Percentiles rank a stretch among this genome's conserved stretches.
Conservation (phyloP, 75 land plant species). For the Pinus tabuliformis region DNA sequence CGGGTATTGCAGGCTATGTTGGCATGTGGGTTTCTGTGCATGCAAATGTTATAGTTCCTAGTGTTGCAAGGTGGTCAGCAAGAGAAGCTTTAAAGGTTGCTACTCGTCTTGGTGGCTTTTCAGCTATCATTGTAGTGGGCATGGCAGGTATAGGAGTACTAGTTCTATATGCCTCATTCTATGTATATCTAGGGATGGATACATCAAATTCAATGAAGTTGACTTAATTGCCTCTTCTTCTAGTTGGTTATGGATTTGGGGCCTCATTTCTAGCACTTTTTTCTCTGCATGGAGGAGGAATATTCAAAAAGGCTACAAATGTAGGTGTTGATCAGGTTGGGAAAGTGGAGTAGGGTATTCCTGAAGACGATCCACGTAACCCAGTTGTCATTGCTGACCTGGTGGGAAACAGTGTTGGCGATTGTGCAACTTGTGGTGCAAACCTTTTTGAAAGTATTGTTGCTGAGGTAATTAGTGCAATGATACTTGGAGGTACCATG, state of each 20-base stretch:
- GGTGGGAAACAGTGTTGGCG: too few relatives aligned
- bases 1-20: conserved; percentile 96
- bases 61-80: conserved; percentile 95
- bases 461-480: too few relatives aligned
- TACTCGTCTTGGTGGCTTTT: conserved; percentile 95
- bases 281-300: background rate
- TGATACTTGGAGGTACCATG: too few relatives aligned
- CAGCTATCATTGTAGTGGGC: conserved; percentile 87
- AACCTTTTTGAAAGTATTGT: too few relatives aligned
- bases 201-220: conserved; percentile 79
- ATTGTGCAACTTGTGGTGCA: too few relatives aligned
- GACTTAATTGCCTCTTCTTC: conserved; percentile 38
- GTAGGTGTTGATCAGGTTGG: background rate
- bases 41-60: conserved; percentile 94
- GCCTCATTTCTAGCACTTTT: background rate
- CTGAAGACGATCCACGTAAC: too few relatives aligned
- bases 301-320: background rate
- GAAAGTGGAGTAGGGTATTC: background rate
- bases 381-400: too few relatives aligned
- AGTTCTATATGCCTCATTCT: too few relatives aligned
- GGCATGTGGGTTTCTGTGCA: conserved; percentile 99
- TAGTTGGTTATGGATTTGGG: background rate
- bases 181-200: conserved; percentile 22
- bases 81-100: conserved; percentile 95
- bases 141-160: conserved; percentile 85